Conservation (phyloP, 805 yeast species). For the Nakazawaea peltata region DNA sequence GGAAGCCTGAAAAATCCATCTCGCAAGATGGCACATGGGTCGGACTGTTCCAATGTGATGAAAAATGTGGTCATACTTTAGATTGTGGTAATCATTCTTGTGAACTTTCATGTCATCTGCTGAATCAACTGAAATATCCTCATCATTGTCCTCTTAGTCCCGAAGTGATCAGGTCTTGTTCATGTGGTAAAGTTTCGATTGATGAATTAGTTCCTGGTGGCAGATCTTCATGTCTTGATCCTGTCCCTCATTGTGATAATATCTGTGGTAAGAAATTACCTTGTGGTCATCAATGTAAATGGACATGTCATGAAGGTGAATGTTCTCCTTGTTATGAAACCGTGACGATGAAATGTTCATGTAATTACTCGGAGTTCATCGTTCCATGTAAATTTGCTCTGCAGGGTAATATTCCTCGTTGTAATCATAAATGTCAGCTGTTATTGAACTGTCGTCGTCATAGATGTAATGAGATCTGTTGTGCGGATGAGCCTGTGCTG, state of each 20-base stretch:
- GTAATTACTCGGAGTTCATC: constrained; percentile 47
- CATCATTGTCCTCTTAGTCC: constrained; percentile 61
- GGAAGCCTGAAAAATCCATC: constrained; percentile 26
- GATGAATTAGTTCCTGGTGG: constrained; percentile 24
- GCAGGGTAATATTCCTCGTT: constrained; percentile 45
- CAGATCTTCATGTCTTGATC: constrained; percentile 62
- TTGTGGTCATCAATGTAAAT: constrained; percentile 70
- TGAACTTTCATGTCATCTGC: constrained; percentile 43
- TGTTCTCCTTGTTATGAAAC: constrained; percentile 61
- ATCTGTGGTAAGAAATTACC: constrained; percentile 53
- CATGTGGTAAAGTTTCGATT: constrained; percentile 65
- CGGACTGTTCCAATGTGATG: constrained; percentile 44
- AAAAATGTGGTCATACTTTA: constrained; percentile 34
- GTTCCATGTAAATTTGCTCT: constrained; percentile 59
- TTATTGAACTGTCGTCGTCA: constrained; percentile 76
- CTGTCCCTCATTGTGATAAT: constrained; percentile 66
- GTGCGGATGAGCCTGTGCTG: constrained; percentile 60
- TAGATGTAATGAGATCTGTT: constrained; percentile 61
- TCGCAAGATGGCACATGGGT: constrained; percentile 27
- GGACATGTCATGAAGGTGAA: constrained; percentile 68
- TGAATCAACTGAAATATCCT: constrained; percentile 17
- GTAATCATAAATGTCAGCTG: constrained; percentile 67
- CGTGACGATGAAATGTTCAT: constrained; percentile 49
- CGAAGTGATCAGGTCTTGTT: constrained; percentile 50
- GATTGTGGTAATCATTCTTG: constrained; percentile 63